Base-by-base conservation (phyloP, 2,329 filamentous ascomycete species). In the Stromatinia cepivora region DNA sequence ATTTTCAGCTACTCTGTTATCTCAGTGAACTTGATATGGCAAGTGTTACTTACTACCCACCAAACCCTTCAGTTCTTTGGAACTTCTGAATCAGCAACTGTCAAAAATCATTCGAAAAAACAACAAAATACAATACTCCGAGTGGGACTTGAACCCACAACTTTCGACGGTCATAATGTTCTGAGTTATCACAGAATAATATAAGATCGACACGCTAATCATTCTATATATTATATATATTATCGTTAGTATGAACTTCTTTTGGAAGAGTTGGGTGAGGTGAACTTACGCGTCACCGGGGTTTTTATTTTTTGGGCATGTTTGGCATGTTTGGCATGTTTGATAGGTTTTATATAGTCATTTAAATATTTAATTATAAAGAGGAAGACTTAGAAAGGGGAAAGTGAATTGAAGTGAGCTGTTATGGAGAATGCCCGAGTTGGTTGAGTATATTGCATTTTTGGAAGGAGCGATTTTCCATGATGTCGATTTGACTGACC, bases 191-290 rank as follows among this genome's bases (percentile, higher is more conserved):
- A 64, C 58, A 64, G 62, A 67, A 62, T 8, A 53, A 53, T 72
- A 72, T 71, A 72, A 72, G 71, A 72, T 67, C 70, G 70, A 72
- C 71, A 72, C 71, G 71, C 71, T 72, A 71, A 72, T 67, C 70
- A 72, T 70, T 72, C 69, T 71, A 22, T 52, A 39, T 28, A 36
- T 52, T 28, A 22, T 9, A 22, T 52, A 39, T 28, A 36, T 52
- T 28, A 22, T 9, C 42, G n/a, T 67, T 22, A 67, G 56, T 45
- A n/a, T 31, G 13, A 4, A 31, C 7, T 17, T 20, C 9, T 48
- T 7, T 8, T 5, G 20, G 7, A 42, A 39, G 22, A 36, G 20
- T 31, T 10, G 17, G 34, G 15, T n/a, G 39, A 42, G 39, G 1
- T 11, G 4, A n/a, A 67, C 56, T 61, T 67, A 67, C 56, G 58